Evolutionary conservation across 441 rosid genomes (phyloP), one percentile per base, ranked within the genome.

Genomic region (Theobroma grandiflorum): DNA sequence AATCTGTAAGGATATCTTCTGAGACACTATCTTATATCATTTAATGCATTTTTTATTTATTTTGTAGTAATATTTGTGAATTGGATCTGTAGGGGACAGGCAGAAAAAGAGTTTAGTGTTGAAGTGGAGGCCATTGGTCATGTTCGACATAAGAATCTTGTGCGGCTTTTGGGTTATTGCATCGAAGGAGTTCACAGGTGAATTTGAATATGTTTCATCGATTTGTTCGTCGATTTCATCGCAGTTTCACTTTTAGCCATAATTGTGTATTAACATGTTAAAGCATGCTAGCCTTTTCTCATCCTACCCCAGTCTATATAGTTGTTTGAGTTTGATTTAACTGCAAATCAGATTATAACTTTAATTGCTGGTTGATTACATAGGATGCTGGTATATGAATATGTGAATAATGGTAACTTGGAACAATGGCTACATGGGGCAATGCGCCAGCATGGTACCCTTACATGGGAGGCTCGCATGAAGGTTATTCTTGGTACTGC

Each of bases 91-190:
- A 93, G 98, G 86, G 97, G 99, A 75, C 98, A 96, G 57, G 99
- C 98, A 31, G 98, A 96, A 89, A 93, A 91, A 80, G 98, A 96
- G 79, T 93, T 95, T 73, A 80, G 97, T 61, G 98, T 93, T 77
- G 99, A 95, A 85, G 98, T 95, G 77, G 99, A 96, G 83, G 98
- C 98, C 52, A 96, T 96, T 81, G 98, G 98, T 75, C 98, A 94
- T 84, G 99, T 96, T 80, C 90, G 98, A 43, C 98, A 96, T 81
- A 96, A 96, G 87, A 95, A 96, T 84, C 94, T 96, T 76, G 99
- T 95, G 57, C 90, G 98, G 75, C 98, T 96, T 86, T 88, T 96
- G 74, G 96, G 96, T 74, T 94, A 88, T 68, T 96, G 99, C 82
- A 81, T 94, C 37, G 98, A 96, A 87, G 98, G 99, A 75, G 95